Base-by-base conservation (phyloP, 176 grass and related monocot species). In the Thalia dealbata region DNA sequence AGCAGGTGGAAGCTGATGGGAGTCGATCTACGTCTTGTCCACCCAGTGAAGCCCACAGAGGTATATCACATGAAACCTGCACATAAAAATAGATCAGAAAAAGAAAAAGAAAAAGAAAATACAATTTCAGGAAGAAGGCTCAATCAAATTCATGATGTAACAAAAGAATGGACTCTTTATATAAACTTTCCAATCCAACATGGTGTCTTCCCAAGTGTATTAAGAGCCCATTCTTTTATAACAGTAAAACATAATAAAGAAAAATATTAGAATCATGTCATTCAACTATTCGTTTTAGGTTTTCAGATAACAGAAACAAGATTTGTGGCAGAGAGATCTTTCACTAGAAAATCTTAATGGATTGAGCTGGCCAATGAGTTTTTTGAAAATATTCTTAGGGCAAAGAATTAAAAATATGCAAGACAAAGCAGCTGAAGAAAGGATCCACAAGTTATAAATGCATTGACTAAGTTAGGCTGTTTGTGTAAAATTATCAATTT, bases 1-100 rank as follows among this genome's bases (percentile, higher is more conserved):
- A 96, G 80, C 93, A 96, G 70, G 93, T 96, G 22, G 93, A 96
- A 56, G 93, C 89, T 59, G 93, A 96, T 28, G 93, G 93, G 83
- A 92, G 85, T 8, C 93, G 89, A 21, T 96, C 89, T 24, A 96
- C 93, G 56, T 96, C 93, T 78, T 96, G 93, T 6, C 93, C 93
- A 67, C 93, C 93, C 76, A 96, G 83, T 71, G 89, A 74, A 14
- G 93, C 93, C 93, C 89, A 96, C 63, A 96, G 82, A 50, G 93
- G 81, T 25, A 92, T 59, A 70, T 96, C 93, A 51, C 93, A 96
- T 66, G 89, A 71, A 65, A 96, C 93, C 93, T 96, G 69, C 52
- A 27, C n/a, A n/a, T n/a, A n/a, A n/a, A 69, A 73, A 75, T 10
- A 76, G 72, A 74, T 74, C n/a, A 4, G n/a, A n/a, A n/a, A n/a